Evolutionary conservation across 2,329 filamentous ascomycete genomes (phyloP).

Genomic region (Colletotrichum lentis): DNA sequence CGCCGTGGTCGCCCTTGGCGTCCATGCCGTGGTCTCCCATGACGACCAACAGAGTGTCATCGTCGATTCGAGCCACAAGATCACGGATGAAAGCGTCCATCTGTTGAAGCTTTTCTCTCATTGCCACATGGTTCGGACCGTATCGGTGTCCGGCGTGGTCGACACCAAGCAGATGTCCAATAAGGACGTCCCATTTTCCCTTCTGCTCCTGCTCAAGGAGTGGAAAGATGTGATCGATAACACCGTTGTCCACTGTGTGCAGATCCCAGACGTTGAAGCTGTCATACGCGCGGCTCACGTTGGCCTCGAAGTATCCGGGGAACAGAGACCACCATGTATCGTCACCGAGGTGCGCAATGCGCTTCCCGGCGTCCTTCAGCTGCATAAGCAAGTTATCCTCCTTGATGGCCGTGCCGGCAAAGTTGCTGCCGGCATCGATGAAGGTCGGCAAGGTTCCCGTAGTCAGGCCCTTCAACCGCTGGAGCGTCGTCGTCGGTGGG

Average conservation of each 20-base stretch:
- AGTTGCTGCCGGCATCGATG: conserved; percentile 92
- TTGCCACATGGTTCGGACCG: conserved; percentile 89
- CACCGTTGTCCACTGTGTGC: conserved; percentile 95
- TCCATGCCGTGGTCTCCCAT: conserved; percentile 99
- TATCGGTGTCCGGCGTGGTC: conserved; percentile 98
- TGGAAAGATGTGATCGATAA: conserved; percentile 89
- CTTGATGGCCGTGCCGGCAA: conserved; percentile 92
- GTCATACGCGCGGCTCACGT: conserved; percentile 88
- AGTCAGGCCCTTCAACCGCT: conserved; percentile 90
- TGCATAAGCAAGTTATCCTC: conserved; percentile 83
- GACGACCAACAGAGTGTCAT: conserved; percentile 87
- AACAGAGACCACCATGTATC: conserved; percentile 97
- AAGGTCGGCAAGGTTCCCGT: conserved; percentile 96
- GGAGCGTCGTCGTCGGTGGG: conserved; percentile 91
- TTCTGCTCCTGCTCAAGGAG: conserved; percentile 72
- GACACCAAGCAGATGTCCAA: conserved; percentile 93
- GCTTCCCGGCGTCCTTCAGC: conserved; percentile 70
- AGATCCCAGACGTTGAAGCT: conserved; percentile 99
- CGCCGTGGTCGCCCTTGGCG: conserved; percentile 95
- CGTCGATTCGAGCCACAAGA: conserved; percentile 76
- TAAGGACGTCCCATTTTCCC: conserved; percentile 88
- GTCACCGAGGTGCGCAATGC: conserved; percentile 92
- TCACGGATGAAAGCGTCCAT: conserved; percentile 85
- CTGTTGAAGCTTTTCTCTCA: conserved; percentile 88
- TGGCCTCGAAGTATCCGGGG: conserved; percentile 88